phyloP scores from a whole-genome alignment of 2,329 filamentous ascomycete genomes.

The Huntiella decipiens region DNA sequence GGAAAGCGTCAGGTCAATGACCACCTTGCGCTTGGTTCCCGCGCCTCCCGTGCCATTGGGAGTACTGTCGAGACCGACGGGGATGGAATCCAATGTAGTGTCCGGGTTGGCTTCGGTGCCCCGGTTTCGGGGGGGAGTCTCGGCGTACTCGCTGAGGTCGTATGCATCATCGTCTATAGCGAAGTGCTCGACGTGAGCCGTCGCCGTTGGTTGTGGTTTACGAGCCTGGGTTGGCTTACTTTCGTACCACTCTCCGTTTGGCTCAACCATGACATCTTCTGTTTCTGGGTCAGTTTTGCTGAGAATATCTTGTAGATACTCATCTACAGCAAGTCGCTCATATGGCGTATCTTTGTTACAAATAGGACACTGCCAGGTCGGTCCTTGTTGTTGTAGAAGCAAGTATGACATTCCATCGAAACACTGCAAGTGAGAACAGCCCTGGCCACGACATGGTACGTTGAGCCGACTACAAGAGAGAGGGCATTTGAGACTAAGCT shows the following conservation, averaged over 20 bases:
- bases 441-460: slow-evolving; percentile 57
- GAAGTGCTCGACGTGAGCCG: slow-evolving; percentile 31
- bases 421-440: slow-evolving; percentile 81
- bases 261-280: slow-evolving; percentile 81
- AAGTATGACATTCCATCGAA: slow-evolving; percentile 89
- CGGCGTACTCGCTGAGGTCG: not conserved
- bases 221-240: not conserved
- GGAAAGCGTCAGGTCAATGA: slow-evolving; percentile 41
- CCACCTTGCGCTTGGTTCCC: slow-evolving; percentile 31
- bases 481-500: slow-evolving; percentile 83
- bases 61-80: not conserved
- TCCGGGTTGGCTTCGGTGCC: not conserved
- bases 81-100: not conserved
- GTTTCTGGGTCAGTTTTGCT: slow-evolving; percentile 47
- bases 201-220: slow-evolving; percentile 6
- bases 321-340: slow-evolving; percentile 68
- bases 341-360: slow-evolving; percentile 73
- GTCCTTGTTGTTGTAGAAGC: slow-evolving; percentile 85
- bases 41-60: slow-evolving; percentile 14
- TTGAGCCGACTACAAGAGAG: slow-evolving; percentile 68
- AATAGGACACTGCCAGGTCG: slow-evolving; percentile 90
- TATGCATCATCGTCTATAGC: not conserved
- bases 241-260: slow-evolving; percentile 57
- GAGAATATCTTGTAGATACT: slow-evolving; percentile 76
- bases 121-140: not conserved